phyloP scores from a whole-genome alignment of 495 filamentous ascomycete species.

The Echria macrotheca region DNA sequence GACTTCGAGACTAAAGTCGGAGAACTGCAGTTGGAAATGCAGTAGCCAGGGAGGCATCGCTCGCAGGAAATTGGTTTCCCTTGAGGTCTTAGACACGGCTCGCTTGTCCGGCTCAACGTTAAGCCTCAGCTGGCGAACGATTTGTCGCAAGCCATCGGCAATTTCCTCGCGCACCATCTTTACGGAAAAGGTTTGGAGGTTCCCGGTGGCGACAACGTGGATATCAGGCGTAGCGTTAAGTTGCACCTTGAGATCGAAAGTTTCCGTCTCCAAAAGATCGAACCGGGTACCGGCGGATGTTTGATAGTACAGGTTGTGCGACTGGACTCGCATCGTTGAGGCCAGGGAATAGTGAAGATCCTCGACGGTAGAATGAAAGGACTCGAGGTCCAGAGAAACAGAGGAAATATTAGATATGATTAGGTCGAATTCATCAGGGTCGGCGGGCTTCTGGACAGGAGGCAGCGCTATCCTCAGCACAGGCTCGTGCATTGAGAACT shows the following conservation, averaged over 20 bases:
- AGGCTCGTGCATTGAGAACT: conserved; percentile 93
- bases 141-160: conserved; percentile 83
- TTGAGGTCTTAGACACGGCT: conserved; percentile 39
- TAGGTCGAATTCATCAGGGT: conserved; percentile 79
- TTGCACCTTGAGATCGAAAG: conserved; percentile 77
- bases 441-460: conserved; percentile 53
- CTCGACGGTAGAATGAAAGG: conserved; percentile 81
- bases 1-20: conserved; percentile 83
- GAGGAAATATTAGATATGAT: conserved; percentile 93
- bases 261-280: conserved; percentile 78
- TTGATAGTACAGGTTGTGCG: conserved; percentile 94
- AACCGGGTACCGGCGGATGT: conserved; percentile 74
- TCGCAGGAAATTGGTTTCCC: conserved; percentile 64
- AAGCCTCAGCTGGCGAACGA: conserved; percentile 69
- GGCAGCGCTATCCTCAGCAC: conserved; percentile 86
- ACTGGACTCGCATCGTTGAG: conserved; percentile 73
- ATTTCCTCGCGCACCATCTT: conserved; percentile 91
- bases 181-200: conserved; percentile 77
- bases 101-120: conserved; percentile 58
- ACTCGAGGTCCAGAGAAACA: conserved; percentile 85
- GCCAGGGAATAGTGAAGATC: conserved; percentile 81
- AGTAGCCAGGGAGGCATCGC: conserved; percentile 77
- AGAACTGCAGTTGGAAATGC: conserved; percentile 77
- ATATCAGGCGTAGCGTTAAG: conserved; percentile 82
- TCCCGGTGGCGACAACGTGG: conserved; percentile 71